Conservation (phyloP, 805 yeast genomes). For the Zygosaccharomyces gambellarensis region DNA sequence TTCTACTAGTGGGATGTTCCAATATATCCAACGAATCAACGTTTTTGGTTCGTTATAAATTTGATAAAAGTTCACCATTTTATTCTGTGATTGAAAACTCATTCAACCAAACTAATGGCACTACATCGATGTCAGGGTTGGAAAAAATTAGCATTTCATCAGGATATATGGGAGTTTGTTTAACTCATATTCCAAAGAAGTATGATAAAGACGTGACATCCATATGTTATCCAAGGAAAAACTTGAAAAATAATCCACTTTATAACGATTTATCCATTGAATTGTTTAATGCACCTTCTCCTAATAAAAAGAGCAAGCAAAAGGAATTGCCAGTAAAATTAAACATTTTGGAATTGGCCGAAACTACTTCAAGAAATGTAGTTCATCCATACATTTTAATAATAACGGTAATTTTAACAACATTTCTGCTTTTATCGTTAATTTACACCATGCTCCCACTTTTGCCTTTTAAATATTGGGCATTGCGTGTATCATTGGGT, state of each 20-base stretch:
- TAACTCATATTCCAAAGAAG: constrained; percentile 34
- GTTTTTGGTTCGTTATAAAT: constrained; percentile 45
- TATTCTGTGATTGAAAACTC: constrained; percentile 39
- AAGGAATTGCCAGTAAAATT: constrained; percentile 23
- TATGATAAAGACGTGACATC: constrained; percentile 13
- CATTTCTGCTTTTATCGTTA: constrained; percentile 40
- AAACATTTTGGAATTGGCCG: constrained; percentile 46
- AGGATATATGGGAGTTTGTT: constrained; percentile 56
- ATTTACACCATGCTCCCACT: constrained; percentile 46
- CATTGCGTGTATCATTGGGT: constrained; percentile 29
- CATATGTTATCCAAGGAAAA: constrained; percentile 28
- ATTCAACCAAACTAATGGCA: constrained; percentile 29
- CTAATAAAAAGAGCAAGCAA: constrained; percentile 25
- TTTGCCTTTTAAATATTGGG: constrained; percentile 39
- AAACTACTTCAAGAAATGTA: constrained; percentile 40
- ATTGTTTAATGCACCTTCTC: constrained; percentile 19
- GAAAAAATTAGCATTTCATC: constrained; percentile 43
- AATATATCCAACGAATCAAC: constrained; percentile 43
- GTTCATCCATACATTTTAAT: constrained; percentile 54
- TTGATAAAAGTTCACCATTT: constrained; percentile 44
- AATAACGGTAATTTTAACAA: constrained; percentile 42
- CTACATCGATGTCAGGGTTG: constrained; percentile 29
- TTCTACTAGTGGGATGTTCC: constrained; percentile 54
- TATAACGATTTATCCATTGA: constrained; percentile 28
- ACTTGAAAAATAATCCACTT: constrained; percentile 18